A percentile compares a stretch with the other conserved stretches of the same genome.
Evolutionary conservation across 2,329 filamentous ascomycete species (phyloP).

Genomic region (Colletotrichum phormii): DNA sequence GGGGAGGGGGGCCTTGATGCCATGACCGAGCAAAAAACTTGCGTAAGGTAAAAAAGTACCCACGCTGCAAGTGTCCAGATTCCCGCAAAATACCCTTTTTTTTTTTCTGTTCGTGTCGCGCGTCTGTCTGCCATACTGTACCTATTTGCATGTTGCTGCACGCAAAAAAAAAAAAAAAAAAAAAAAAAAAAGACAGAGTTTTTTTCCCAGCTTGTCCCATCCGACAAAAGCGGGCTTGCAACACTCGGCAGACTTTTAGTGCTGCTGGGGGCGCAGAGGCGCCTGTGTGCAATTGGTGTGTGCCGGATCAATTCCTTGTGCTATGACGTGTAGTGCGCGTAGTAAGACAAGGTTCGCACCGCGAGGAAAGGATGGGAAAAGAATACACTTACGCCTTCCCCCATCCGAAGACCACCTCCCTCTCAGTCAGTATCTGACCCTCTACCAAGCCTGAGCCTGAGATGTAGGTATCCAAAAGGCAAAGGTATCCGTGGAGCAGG

Average conservation of each 20-base stretch:
- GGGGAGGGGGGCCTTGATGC: no score
- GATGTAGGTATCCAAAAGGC: neutral
- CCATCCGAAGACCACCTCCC: neutral
- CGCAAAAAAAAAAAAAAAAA: neutral
- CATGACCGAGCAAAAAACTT: neutral
- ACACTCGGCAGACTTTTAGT: slow-evolving; percentile 29
- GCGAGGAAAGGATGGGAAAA: neutral
- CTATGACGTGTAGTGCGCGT: slow-evolving; percentile 30
- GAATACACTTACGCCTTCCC: neutral
- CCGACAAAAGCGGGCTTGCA: slow-evolving; percentile 32
- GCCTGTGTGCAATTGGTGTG: slow-evolving; percentile 31
- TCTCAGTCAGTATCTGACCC: no score
- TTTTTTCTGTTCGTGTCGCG: neutral
- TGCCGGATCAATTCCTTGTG: slow-evolving; percentile 30
- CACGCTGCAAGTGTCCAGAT: slow-evolving; percentile 8
- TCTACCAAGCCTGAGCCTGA: no score
- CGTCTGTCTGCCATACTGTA: neutral
- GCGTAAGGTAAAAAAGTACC: neutral
- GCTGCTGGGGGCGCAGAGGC: slow-evolving; percentile 29
- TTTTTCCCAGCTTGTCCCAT: slow-evolving; percentile 9
- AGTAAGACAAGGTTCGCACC: slow-evolving; percentile 30
- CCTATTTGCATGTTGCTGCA: neutral
- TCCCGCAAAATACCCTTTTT: slow-evolving; percentile 12
- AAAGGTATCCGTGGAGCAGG: neutral
- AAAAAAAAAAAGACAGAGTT: slow-evolving; percentile 8